Conservation (phyloP, 73 alveolate genomes). For the Paramecium sonneborni region DNA sequence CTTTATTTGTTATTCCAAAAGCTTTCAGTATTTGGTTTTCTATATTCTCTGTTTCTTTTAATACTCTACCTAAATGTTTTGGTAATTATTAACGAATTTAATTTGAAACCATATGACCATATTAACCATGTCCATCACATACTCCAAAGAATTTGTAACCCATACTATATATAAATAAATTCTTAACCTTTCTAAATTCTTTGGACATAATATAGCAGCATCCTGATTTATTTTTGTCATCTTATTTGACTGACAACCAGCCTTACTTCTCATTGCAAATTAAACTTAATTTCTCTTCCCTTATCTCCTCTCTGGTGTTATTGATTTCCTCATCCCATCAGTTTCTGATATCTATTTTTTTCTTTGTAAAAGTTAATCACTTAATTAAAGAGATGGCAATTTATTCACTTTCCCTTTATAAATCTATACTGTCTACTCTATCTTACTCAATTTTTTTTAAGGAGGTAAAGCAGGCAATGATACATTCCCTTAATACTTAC, state of each 20-base stretch:
- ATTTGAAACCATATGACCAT: conserved; percentile 93
- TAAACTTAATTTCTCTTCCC: background rate
- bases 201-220: conserved; percentile 52
- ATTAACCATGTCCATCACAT: conserved; percentile 97
- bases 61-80: conserved; percentile 25
- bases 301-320: conserved; percentile 30
- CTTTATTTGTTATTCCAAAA: conserved; percentile 58
- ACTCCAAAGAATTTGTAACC: conserved; percentile 78
- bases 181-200: conserved; percentile 28
- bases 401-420: background rate
- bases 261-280: conserved; percentile 54
- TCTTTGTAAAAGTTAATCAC: background rate
- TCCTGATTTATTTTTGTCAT: conserved; percentile 28
- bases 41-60: conserved; percentile 23
- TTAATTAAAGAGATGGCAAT: background rate
- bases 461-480: conserved; percentile 36
- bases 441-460: background rate
- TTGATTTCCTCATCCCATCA: conserved; percentile 29
- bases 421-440: conserved; percentile 13
- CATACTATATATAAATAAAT: background rate
- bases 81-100: conserved; percentile 82
- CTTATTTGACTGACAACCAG: conserved; percentile 35
- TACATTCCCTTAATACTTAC: conserved; percentile 1
- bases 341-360: background rate
- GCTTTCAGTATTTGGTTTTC: conserved; percentile 15